These are phyloP conservation scores for Pythium dissotocum DNA, from an alignment of 352 stramenopile genomes.

Conservation along the genomic window DNA sequence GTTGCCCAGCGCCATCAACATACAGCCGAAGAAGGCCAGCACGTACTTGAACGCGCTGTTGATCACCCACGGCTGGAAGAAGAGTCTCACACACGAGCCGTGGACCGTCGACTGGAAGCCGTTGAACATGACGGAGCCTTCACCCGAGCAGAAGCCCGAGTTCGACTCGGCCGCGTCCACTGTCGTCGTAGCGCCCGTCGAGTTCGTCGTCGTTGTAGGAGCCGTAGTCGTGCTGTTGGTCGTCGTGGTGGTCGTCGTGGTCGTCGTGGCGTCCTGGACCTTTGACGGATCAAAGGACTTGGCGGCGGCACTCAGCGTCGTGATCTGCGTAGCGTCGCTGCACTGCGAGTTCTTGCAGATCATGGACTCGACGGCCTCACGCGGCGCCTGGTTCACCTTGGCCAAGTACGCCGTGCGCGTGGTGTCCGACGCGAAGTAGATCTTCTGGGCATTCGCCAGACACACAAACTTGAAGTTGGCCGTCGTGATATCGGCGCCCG, in stretches of 20 bases:
- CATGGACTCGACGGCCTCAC: constrained; percentile 51
- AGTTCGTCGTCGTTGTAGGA: constrained; percentile 13
- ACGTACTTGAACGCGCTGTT: constrained; percentile 72
- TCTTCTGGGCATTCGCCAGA: constrained; percentile 76
- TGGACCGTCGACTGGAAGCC: constrained; percentile 77
- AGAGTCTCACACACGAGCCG: constrained; percentile 68
- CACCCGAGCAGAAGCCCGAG: constrained; percentile 57
- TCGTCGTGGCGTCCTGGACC: constrained; percentile 10
- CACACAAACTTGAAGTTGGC: constrained; percentile 76
- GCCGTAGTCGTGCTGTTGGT: constrained; percentile 20
- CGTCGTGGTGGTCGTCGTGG: constrained; percentile 1
- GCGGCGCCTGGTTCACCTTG: constrained; percentile 53
- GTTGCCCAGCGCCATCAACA: constrained; percentile 64
- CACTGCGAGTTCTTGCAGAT: constrained; percentile 61
- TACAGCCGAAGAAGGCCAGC: constrained; percentile 67
- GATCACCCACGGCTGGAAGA: constrained; percentile 82
- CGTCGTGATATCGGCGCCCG: constrained; percentile 49
- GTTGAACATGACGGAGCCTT: constrained; percentile 82
- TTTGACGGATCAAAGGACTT: constrained; percentile 35
- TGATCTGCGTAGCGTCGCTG: constrained; percentile 61
- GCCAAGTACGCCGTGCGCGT: constrained; percentile 67
- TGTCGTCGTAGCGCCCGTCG: constrained; percentile 27
- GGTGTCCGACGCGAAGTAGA: constrained; percentile 77
- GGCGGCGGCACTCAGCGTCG: constrained; percentile 48
- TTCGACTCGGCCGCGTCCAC: constrained; percentile 2